phyloP scores from a whole-genome alignment of 2,329 filamentous ascomycete genomes.

The Fusarium begoniae region DNA sequence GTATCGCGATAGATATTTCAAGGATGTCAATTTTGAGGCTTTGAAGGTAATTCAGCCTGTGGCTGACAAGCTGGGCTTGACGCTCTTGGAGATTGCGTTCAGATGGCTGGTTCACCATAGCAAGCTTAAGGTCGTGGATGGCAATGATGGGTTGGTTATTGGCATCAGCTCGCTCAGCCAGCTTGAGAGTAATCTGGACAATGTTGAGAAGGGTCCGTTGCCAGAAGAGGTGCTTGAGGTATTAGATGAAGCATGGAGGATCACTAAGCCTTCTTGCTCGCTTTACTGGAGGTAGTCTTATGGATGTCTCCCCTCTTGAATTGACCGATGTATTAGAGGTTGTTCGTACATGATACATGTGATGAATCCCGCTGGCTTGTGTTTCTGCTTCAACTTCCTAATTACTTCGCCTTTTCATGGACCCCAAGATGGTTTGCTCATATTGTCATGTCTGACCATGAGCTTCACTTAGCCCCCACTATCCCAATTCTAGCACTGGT shows the following conservation, averaged over 20 bases:
- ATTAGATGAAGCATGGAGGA: constrained; percentile 21
- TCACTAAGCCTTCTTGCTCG: background rate
- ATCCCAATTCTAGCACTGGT: background rate
- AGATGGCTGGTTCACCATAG: constrained; percentile 76
- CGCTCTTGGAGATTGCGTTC: constrained; percentile 73
- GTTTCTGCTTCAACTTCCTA: background rate
- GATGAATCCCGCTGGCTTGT: fast-evolving
- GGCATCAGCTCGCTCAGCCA: constrained; percentile 60
- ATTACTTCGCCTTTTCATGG: no score
- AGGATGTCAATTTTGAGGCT: constrained; percentile 64
- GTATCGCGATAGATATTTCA: constrained; percentile 63
- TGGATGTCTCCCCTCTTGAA: no score
- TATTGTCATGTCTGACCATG: background rate
- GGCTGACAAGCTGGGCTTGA: constrained; percentile 69
- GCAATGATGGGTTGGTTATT: constrained; percentile 59
- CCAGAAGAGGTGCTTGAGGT: constrained; percentile 74
- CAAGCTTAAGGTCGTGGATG: constrained; percentile 53
- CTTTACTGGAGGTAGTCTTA: background rate
- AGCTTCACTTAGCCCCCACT: background rate
- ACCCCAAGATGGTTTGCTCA: background rate
- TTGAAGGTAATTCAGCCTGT: constrained; percentile 70
- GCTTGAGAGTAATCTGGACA: constrained; percentile 59
- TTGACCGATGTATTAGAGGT: no score
- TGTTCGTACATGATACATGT: fast-evolving
- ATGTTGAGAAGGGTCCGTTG: constrained; percentile 69